Conservation (phyloP, 768 basidiomycete genomes). For the Leccinum fibrillosum region DNA sequence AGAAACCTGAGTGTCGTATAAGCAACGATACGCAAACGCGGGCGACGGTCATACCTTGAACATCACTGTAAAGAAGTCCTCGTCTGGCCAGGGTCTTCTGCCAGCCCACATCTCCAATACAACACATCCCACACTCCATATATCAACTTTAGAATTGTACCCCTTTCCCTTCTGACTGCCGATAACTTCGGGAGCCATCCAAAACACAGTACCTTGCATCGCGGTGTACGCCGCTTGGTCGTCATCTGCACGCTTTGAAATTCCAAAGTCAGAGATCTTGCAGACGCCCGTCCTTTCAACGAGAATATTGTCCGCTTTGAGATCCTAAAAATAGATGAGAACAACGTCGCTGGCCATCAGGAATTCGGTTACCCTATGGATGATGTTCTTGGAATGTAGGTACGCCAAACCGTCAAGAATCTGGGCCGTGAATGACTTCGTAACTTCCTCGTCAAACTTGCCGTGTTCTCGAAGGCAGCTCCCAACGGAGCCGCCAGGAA, state of each 20-base stretch:
- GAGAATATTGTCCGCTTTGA: constrained; percentile 98
- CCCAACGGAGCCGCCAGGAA: constrained; percentile 95
- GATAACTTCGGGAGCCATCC: constrained; percentile 98
- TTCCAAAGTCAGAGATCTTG: constrained; percentile 98
- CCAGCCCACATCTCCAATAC: constrained; percentile 99
- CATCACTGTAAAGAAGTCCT: constrained; percentile 90
- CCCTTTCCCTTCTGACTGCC: constrained; percentile 78
- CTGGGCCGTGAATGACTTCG: constrained; percentile 89
- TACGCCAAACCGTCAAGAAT: constrained; percentile 91
- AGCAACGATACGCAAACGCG: neutral
- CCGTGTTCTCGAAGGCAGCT: constrained; percentile 88
- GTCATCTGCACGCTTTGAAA: constrained; percentile 93
- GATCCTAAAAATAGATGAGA: constrained; percentile 52
- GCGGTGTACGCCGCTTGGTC: constrained; percentile 81
- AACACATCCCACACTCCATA: constrained; percentile 99
- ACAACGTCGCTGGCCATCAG: neutral
- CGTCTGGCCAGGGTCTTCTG: constrained; percentile 89
- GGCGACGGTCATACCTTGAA: constrained; percentile 62
- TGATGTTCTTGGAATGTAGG: constrained; percentile 85
- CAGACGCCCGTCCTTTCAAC: constrained; percentile 89
- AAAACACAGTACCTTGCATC: constrained; percentile 98
- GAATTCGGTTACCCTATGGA: constrained; percentile 71
- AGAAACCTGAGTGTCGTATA: constrained; percentile 58
- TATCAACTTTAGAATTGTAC: constrained; percentile 96
- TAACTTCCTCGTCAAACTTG: constrained; percentile 88